These are phyloP conservation scores for Elongisporangium undulatum DNA, from an alignment of 352 stramenopile genomes.

Conservation along the genomic window DNA sequence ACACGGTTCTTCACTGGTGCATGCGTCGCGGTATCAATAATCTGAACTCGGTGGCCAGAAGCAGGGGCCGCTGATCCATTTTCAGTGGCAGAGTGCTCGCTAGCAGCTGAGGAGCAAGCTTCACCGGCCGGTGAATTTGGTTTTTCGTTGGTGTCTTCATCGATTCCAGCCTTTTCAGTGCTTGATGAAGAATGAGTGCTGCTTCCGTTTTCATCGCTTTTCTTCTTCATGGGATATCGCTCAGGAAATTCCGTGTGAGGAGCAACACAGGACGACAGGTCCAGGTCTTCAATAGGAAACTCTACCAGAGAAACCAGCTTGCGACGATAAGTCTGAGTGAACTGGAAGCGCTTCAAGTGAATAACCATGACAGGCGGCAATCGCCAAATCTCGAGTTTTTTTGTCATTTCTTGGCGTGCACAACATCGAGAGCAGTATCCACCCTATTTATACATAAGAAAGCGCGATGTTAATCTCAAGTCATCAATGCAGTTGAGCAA, in stretches of 20 bases:
- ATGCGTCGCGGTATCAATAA: neutral
- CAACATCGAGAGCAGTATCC: constrained; percentile 98
- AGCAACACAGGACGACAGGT: constrained; percentile 90
- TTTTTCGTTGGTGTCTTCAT: no score
- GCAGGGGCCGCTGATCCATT: constrained; percentile 1
- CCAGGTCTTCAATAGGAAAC: constrained; percentile 94
- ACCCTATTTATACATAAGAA: constrained; percentile 6
- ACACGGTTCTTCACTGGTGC: constrained; percentile 51
- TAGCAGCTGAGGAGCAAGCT: neutral
- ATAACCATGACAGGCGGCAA: constrained; percentile 97
- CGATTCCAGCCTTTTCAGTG: no score
- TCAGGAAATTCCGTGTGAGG: constrained; percentile 75
- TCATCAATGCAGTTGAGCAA: neutral
- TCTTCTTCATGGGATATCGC: constrained; percentile 71
- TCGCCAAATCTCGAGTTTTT: constrained; percentile 97
- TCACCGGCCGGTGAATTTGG: constrained; percentile 4
- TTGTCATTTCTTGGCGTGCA: constrained; percentile 95
- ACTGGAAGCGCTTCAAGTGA: constrained; percentile 99
- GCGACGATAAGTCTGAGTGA: constrained; percentile 89
- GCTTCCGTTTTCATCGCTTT: no score
- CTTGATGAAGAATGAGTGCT: no score
- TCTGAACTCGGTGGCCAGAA: no score
- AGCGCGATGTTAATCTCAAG: neutral
- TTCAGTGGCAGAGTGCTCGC: neutral
- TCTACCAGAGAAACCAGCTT: constrained; percentile 91